Percentiles rank a stretch among this genome's conserved stretches.
These are phyloP conservation scores for Ophiostoma himal-ulmi DNA, from an alignment of 2,329 filamentous ascomycete genomes.

Conservation along the genomic window DNA sequence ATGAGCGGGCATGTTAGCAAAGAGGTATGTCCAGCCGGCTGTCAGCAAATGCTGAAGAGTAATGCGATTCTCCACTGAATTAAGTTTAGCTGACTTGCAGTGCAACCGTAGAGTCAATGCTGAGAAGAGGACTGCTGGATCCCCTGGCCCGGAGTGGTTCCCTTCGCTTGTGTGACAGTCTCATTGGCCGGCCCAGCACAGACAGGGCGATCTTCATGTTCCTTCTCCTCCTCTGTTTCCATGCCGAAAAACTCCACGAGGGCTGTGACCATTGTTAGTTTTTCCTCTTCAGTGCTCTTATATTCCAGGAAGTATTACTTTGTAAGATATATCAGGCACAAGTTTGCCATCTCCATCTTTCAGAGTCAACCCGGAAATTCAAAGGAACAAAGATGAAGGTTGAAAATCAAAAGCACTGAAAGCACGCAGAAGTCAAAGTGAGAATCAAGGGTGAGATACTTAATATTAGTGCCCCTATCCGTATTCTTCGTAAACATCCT, in stretches of 20 bases:
- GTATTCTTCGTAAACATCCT: background rate
- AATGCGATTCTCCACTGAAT: conserved; percentile 21
- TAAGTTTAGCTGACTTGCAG: conserved; percentile 16
- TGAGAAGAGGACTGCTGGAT: background rate
- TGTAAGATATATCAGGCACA: background rate
- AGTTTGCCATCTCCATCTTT: background rate
- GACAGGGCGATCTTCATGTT: background rate
- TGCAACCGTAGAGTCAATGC: too few species aligned
- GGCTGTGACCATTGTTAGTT: background rate
- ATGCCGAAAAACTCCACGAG: conserved; percentile 2
- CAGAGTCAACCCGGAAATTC: background rate
- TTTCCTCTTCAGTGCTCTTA: background rate
- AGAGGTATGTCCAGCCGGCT: background rate
- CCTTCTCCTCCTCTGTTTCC: background rate
- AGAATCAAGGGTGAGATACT: background rate
- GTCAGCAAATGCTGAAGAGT: background rate
- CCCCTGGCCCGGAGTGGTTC: background rate
- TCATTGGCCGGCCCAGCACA: conserved; percentile 16
- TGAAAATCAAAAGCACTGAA: background rate
- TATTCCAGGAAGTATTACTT: too few species aligned
- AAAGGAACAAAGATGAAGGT: background rate
- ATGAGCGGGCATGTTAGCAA: conserved; percentile 2
- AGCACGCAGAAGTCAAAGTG: background rate
- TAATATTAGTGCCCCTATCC: background rate
- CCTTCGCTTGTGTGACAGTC: conserved; percentile 11